A percentile compares a stretch with the other conserved stretches of the same genome.
Evolutionary conservation across 148 eudicot genomes (phyloP).

Genomic region (Amaranthus cruentus): DNA sequence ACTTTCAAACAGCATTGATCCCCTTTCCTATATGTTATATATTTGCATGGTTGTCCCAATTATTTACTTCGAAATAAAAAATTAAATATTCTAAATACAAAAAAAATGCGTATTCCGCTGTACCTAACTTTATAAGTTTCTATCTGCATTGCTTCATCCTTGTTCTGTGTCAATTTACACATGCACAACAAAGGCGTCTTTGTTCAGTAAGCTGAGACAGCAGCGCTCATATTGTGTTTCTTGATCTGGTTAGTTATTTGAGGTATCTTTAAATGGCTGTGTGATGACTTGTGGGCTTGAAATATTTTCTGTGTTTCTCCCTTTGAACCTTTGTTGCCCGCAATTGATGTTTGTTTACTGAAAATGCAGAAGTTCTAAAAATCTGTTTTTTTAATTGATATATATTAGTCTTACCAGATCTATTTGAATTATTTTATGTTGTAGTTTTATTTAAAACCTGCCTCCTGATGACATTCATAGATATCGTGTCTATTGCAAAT

Average conservation of each 20-base stretch:
- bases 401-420: not conserved
- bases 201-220: no score
- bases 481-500: not conserved
- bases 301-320: not conserved
- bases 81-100: no score
- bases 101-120: no score
- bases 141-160: no score
- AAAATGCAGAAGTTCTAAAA: not conserved
- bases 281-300: not conserved
- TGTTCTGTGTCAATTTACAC: no score
- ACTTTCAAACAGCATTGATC: no score
- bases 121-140: no score
- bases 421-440: not conserved
- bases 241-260: not conserved
- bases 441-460: slow-evolving; percentile 2
- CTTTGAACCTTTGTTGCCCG: not conserved
- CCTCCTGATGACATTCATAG: not conserved
- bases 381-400: not conserved
- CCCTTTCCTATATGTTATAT: no score
- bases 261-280: not conserved
- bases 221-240: not conserved
- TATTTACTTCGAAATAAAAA: no score
- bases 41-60: no score
- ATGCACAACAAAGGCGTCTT: no score
- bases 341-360: not conserved